Evolutionary conservation across 495 filamentous ascomycete genomes (phyloP).

Genomic region (Annulohypoxylon maeteangense): DNA sequence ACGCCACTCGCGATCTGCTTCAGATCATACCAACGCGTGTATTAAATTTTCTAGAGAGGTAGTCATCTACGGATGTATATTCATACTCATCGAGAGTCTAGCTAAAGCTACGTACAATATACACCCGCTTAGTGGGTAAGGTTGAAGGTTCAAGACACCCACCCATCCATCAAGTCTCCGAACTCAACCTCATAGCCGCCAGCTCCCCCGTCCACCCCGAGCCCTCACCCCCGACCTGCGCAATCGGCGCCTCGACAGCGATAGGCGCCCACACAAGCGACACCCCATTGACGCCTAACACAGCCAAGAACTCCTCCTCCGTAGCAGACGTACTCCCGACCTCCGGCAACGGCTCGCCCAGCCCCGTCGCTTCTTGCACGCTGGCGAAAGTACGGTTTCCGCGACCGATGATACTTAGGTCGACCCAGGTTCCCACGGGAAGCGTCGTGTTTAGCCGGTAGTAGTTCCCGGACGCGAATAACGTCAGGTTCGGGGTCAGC

Average conservation of each 20-base stretch:
- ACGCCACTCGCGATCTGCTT: too few relatives aligned
- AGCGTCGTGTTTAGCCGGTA: conserved; percentile 59
- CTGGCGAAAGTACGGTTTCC: conserved; percentile 55
- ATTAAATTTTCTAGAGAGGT: too few relatives aligned
- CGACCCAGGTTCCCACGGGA: conserved; percentile 54
- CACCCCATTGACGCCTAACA: conserved; percentile 57
- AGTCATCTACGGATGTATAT: too few relatives aligned
- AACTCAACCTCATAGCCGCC: conserved; percentile 43
- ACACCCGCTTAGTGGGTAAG: not conserved
- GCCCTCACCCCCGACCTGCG: conserved; percentile 51
- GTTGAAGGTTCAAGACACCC: not conserved
- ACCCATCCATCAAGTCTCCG: conserved; percentile 27
- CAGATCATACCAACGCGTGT: too few relatives aligned
- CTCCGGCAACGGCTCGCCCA: conserved; percentile 23
- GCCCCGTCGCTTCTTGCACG: conserved; percentile 36
- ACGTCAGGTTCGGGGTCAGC: conserved; percentile 54
- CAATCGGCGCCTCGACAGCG: conserved; percentile 61
- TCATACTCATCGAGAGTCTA: not conserved
- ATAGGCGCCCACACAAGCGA: conserved; percentile 57
- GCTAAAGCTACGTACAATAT: not conserved
- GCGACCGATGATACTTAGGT: conserved; percentile 53
- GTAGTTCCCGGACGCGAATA: conserved; percentile 59
- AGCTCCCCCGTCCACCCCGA: conserved; percentile 43
- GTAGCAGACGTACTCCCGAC: not conserved
- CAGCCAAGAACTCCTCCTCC: conserved; percentile 55